phyloP scores from a whole-genome alignment of 23 red algal genomes.

The Gracilaria vermiculophylla region DNA sequence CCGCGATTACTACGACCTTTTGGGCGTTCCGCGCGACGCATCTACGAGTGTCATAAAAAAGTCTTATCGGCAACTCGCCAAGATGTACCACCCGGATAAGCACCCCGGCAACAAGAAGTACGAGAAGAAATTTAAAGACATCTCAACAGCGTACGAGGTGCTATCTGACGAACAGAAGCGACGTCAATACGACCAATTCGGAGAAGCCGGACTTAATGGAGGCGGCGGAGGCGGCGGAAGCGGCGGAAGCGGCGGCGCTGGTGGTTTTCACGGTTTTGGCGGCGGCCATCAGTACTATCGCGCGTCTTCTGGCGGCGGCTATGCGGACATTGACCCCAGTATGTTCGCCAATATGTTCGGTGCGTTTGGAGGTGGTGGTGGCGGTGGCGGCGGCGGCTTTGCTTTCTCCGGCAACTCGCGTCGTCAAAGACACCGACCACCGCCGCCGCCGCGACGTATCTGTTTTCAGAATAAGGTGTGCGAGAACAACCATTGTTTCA shows the following conservation, averaged over 20 bases:
- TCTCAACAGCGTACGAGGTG: conserved; percentile 81
- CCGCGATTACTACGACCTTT: conserved; percentile 80
- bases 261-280: conserved; percentile 43
- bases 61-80: conserved; percentile 76
- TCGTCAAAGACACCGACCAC: not conserved
- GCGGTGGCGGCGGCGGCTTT: conserved; percentile 23
- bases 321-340: not conserved
- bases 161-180: conserved; percentile 70
- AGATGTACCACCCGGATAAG: conserved; percentile 93
- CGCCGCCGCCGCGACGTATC: conserved; percentile 23
- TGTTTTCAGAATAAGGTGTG: conserved; percentile 72
- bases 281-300: conserved; percentile 42
- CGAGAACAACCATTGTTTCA: conserved; percentile 60
- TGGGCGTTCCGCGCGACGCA: conserved; percentile 85
- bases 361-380: conserved; percentile 42
- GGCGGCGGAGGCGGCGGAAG: conserved; percentile 62
- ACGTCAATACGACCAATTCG: conserved; percentile 79
- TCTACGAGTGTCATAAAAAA: conserved; percentile 81
- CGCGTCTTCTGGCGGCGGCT: conserved; percentile 48
- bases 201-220: conserved; percentile 84
- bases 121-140: conserved; percentile 81
- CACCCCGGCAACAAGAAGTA: conserved; percentile 74
- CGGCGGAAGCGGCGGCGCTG: conserved; percentile 5
- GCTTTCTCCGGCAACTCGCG: not conserved
- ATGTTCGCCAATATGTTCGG: conserved; percentile 8